A percentile compares a stretch with the other conserved stretches of the same genome.
phyloP scores from a whole-genome alignment of 2,329 filamentous ascomycete genomes.

The Diaporthe humulicola region DNA sequence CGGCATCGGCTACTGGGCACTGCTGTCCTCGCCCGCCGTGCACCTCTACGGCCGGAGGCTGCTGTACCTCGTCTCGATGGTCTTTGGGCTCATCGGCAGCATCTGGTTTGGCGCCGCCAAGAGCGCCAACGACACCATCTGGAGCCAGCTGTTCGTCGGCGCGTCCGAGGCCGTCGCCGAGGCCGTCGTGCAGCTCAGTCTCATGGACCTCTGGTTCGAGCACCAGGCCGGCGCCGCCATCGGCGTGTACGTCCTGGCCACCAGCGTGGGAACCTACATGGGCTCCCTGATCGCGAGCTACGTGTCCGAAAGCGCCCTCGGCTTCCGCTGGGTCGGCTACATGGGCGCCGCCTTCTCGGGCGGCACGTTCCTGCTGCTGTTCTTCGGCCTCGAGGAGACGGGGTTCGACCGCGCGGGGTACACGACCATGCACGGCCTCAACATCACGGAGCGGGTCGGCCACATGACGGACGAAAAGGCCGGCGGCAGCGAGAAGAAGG shows the following conservation, averaged over 20 bases:
- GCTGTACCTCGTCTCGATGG: conserved; percentile 66
- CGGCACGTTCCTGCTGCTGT: conserved; percentile 49
- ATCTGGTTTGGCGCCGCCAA: conserved; percentile 65
- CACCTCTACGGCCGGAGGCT: conserved; percentile 68
- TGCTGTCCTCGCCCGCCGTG: conserved; percentile 65
- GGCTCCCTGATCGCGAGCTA: conserved; percentile 67
- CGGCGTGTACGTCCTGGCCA: conserved; percentile 68
- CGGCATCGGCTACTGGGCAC: conserved; percentile 67
- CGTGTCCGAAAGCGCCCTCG: conserved; percentile 58
- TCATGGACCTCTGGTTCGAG: conserved; percentile 70
- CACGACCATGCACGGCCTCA: conserved; percentile 44
- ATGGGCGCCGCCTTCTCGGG: conserved; percentile 48
- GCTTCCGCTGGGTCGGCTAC: conserved; percentile 60
- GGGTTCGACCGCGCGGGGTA: conserved; percentile 59
- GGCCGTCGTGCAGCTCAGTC: conserved; percentile 68
- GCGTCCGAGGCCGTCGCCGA: conserved; percentile 69
- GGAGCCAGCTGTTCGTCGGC: conserved; percentile 69
- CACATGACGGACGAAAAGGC: conserved; percentile 22
- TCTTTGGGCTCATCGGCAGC: conserved; percentile 55
- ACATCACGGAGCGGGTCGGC: conserved; percentile 44
- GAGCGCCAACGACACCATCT: conserved; percentile 61
- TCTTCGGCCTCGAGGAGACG: conserved; percentile 68
- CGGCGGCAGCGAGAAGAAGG: conserved; percentile 41
- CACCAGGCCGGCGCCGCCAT: conserved; percentile 67
- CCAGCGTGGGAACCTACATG: conserved; percentile 68